These are phyloP conservation scores for Allomyces macrogynus DNA, from an alignment of 192 early-diverging fungal species.

Conservation along the genomic window DNA sequence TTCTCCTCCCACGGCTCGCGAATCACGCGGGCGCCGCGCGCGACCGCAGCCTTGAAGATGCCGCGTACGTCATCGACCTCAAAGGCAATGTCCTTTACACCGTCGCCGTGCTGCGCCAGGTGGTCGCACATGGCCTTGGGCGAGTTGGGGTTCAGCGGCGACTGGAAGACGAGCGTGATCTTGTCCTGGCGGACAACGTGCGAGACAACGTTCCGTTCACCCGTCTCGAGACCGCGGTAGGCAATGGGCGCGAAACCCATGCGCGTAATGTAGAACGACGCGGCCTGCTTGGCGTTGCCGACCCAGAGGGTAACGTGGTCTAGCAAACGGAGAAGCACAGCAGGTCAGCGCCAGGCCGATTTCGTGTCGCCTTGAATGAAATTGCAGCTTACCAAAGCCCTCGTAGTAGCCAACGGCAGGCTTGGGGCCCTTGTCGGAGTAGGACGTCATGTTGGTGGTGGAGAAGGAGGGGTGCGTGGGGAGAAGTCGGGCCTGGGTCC, in stretches of 20 bases:
- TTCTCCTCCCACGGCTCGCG: constrained; percentile 55
- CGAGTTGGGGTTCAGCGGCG: constrained; percentile 66
- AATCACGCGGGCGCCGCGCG: constrained; percentile 64
- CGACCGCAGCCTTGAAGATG: constrained; percentile 62
- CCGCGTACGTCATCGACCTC: constrained; percentile 61
- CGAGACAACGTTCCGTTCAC: constrained; percentile 57
- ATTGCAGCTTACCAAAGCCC: constrained; percentile 20
- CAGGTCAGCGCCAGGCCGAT: too few relatives aligned
- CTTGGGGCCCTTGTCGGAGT: constrained; percentile 32
- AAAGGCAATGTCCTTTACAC: constrained; percentile 89
- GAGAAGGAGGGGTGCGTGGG: too few relatives aligned
- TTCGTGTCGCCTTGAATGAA: too few relatives aligned
- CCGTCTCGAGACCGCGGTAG: constrained; percentile 92
- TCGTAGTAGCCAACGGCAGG: constrained; percentile 42
- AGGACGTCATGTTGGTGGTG: constrained; percentile 35
- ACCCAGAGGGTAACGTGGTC: constrained; percentile 78
- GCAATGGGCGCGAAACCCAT: constrained; percentile 85
- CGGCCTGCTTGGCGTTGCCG: constrained; percentile 86
- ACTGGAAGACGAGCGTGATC: constrained; percentile 77
- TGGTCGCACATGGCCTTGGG: constrained; percentile 37
- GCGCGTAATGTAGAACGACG: constrained; percentile 75
- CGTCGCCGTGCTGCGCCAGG: constrained; percentile 71
- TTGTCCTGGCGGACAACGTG: constrained; percentile 72
- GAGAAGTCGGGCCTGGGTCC: too few relatives aligned
- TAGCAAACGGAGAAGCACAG: constrained; percentile 17